Base-by-base conservation (phyloP, 768 basidiomycete genomes). In the Termitomyces sp. region DNA sequence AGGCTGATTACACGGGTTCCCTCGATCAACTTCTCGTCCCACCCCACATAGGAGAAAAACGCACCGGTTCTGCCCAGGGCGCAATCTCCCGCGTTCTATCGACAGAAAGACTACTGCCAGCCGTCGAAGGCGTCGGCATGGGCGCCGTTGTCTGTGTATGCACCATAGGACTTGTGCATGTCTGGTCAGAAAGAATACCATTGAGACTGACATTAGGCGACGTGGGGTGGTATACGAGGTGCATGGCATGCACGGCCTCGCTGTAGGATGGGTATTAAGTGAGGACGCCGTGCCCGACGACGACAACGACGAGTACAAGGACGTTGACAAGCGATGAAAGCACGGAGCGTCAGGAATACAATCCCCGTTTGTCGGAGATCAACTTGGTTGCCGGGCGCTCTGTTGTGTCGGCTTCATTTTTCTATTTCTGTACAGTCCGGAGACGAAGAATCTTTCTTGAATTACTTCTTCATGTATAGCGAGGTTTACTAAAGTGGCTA, bases 1-100 rank as follows among this genome's bases (percentile, higher is more conserved):
- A 2, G 78, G 76, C 78, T 79, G 44, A 35, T 35, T 49, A 35
- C 34, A 14, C 32, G 34, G 17, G 19, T 50, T 27, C 11, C 49
- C 37, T 27, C 19, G 30, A 44, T 39, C 44, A 57, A 48, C 19
- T 30, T 19, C 21, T 42, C 28, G 11, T 40, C 17, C 2, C 21
- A 52, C 11, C 10, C 27, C 10, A 28, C 51, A 12, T 2, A 39
- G 35, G 43, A 21, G 5, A 59, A 57, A 49, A 59, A 56, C 64
- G 50, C 55, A 68, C 63, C 48, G 57, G 61, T 52, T 64, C 59
- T 41, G 44, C 40, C 66, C 64, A 60, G 25, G 58, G 59, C 27
- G 48, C 57, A 52, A 68, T 55, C 9, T 48, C 34, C 32, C 58
- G 17, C 8, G 19, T 35, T 17, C 41, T 41, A 32, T 56, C 54